phyloP scores from a whole-genome alignment of 805 yeast genomes.

The Zygotorulaspora chibaensis region DNA sequence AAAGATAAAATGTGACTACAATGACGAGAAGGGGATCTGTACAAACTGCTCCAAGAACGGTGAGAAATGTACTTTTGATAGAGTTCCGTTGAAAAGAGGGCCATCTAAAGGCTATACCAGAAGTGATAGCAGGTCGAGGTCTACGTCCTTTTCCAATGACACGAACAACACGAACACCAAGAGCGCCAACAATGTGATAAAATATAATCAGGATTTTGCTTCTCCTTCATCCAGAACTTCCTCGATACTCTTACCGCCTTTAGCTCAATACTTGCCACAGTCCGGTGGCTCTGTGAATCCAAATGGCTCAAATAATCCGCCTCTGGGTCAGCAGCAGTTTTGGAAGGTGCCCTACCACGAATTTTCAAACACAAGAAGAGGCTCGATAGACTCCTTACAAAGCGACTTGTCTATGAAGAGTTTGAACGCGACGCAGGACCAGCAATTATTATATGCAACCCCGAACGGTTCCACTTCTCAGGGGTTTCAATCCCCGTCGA shows the following conservation, averaged over 20 bases:
- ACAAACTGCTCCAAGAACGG: conserved; percentile 57
- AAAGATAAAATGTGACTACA: conserved; percentile 68
- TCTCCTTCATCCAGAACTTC: conserved; percentile 16
- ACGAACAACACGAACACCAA: conserved; percentile 3
- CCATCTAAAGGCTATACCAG: conserved; percentile 70
- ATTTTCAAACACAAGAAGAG: conserved; percentile 28
- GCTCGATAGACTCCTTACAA: conserved; percentile 31
- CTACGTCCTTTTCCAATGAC: conserved; percentile 10
- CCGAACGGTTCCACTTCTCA: conserved; percentile 8
- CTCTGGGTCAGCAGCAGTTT: conserved; percentile 30
- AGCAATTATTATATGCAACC: conserved; percentile 17
- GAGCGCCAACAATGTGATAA: neutral
- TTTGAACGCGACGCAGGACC: conserved; percentile 15
- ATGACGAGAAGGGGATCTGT: conserved; percentile 51
- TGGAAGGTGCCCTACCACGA: conserved; percentile 38
- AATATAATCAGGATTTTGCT: conserved; percentile 5
- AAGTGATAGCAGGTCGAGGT: conserved; percentile 9
- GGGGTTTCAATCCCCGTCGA: conserved; percentile 7
- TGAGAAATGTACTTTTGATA: conserved; percentile 61
- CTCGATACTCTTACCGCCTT: conserved; percentile 32
- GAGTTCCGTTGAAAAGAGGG: conserved; percentile 73
- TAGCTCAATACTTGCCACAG: conserved; percentile 29
- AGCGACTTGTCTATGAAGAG: conserved; percentile 30
- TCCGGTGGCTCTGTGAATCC: conserved; percentile 5
- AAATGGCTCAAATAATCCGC: neutral